Evolutionary conservation across 768 basidiomycete species (phyloP).

Genomic region (Suillus plorans): DNA sequence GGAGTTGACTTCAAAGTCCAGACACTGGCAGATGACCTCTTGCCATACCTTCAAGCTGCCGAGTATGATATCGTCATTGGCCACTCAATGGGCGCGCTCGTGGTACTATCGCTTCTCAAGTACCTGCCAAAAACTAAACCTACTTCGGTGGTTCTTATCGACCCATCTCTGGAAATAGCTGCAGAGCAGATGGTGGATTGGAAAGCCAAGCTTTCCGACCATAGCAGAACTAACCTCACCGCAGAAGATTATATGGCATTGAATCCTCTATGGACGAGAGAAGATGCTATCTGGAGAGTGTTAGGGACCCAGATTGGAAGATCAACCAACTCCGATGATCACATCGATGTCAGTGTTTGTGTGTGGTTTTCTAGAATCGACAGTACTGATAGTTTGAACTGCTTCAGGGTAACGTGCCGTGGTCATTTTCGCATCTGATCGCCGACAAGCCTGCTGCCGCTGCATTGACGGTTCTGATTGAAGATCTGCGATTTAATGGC

Average conservation of each 20-base stretch:
- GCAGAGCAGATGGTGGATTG: conserved; percentile 3
- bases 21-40: conserved; percentile 3
- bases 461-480: conserved; percentile 12
- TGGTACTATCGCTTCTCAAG: conserved; percentile 14
- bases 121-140: conserved; percentile 12
- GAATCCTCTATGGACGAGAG: conserved; percentile 9
- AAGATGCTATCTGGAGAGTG: conserved; percentile 10
- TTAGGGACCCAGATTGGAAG: conserved; percentile 8
- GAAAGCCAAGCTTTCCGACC: not conserved
- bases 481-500: conserved; percentile 4
- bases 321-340: conserved; percentile 7
- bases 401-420: conserved; percentile 16
- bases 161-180: conserved; percentile 12
- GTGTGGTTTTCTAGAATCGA: not conserved
- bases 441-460: conserved; percentile 4
- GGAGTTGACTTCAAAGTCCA: not conserved
- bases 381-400: not conserved
- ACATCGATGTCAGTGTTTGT: conserved; percentile 7
- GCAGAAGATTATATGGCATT: conserved; percentile 7
- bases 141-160: conserved; percentile 19
- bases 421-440: conserved; percentile 16
- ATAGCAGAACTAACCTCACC: not conserved
- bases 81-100: conserved; percentile 21
- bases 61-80: conserved; percentile 15
- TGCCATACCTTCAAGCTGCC: conserved; percentile 4